Base-by-base conservation (phyloP, 2,329 filamentous ascomycete species). In the Orbilia ellipsospora region DNA sequence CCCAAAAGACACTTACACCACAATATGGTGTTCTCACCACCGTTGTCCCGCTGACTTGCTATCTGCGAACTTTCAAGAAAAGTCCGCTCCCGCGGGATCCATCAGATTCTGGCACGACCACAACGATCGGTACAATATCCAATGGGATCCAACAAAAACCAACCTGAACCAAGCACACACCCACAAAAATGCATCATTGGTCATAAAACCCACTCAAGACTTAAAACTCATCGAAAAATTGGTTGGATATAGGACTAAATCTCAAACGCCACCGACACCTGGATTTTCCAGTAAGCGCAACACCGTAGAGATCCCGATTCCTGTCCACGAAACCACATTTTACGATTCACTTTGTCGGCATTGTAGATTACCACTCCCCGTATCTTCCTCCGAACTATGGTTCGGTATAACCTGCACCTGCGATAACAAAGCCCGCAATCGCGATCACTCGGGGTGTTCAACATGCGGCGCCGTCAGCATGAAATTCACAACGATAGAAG, bases 21-120 rank as follows among this genome's bases (percentile, higher is more conserved):
- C 67, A 15, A 57, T 72, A 12, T 72, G 67, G 67, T 72, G 67
- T 20, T 54, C 62, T 20, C 67, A 72, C 23, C 67, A 72, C 23
- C 59, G 66, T 3, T 72, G 67, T 40, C 51, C 59, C 2, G 15
- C 42, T 2, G 36, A 61, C 15, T 40, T 70, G 12, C 12, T 70
- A 6, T 48, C 40, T 44, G 4, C 13, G 4, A 45, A 61, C 2
- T 61, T 61, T 4, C 26, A 10, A 16, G 15, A 45, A 40, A 5
- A 10, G 13, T 5, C 13, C 36, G 20, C 42, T 8, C n/a, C 42
- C 5, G 12, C 44, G 7, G 57, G 56, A 31, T 61, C 44, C 42
- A 44, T 48, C 42, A 50, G 42, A 18, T 61, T 61, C 40, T 50
- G 42, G 42, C 40, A 61, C 26, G 57, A 61, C 20, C 50, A n/a